A percentile compares a stretch with the other conserved stretches of the same genome.
These are phyloP conservation scores for Rhizophora apiculata DNA, from an alignment of 345 rosid species.

Conservation along the genomic window DNA sequence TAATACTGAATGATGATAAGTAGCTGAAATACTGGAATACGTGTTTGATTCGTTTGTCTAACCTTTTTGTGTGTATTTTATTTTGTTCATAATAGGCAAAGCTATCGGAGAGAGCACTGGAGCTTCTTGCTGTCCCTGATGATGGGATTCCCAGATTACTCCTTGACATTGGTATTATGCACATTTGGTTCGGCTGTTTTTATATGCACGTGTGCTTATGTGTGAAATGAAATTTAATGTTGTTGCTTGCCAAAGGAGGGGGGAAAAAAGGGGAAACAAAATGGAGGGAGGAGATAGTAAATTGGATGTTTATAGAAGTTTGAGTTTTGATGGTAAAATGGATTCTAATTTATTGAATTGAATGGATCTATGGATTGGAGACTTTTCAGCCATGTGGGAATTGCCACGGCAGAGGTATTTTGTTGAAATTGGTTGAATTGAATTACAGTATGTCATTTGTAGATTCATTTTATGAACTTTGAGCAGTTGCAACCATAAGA, in stretches of 20 bases:
- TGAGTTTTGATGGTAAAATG: background rate
- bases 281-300: too few species aligned
- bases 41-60: background rate
- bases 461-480: too few species aligned
- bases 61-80: background rate
- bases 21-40: background rate
- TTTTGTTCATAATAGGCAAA: slow-evolving; percentile 42
- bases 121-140: slow-evolving; percentile 84
- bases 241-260: too few species aligned
- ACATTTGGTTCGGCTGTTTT: background rate
- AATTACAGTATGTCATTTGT: too few species aligned
- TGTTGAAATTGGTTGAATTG: too few species aligned
- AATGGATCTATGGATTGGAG: too few species aligned
- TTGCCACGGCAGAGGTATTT: too few species aligned
- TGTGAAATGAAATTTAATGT: background rate
- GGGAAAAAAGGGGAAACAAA: too few species aligned
- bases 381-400: too few species aligned
- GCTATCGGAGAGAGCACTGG: slow-evolving; percentile 89
- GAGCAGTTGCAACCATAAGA: too few species aligned
- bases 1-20: too few species aligned
- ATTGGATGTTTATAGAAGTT: background rate
- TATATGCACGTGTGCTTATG: background rate
- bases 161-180: slow-evolving; percentile 68
- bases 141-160: slow-evolving; percentile 78
- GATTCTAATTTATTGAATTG: background rate